Base-by-base conservation (phyloP, 345 rosid species). In the Brassica incana region DNA sequence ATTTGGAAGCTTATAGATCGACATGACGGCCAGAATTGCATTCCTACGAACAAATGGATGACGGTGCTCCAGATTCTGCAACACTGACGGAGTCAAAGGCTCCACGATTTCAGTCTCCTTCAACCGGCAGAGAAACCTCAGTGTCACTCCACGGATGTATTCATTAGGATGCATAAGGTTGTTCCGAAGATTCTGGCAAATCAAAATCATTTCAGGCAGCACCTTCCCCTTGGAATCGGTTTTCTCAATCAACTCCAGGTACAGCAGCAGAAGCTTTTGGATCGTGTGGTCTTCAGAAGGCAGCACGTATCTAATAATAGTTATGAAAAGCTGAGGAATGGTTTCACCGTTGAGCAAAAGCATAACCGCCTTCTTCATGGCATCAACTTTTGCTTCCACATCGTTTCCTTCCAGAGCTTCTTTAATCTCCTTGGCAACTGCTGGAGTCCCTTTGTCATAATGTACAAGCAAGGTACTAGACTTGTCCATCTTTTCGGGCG, bases 101-200 rank as follows among this genome's bases (percentile, higher is more conserved):
- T 90, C 94, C 43, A 90, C 83, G 23, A 90, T 85, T 72, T 90
- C 94, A 38, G 88, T 83, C 84, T 90, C 94, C 32, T 84, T 88
- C 82, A 90, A 48, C 63, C 92, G 92, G 80, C 94, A 90, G 64
- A 90, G 87, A 84, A 88, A 90, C 86, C 94, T 85, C 82, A 90
- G 75, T 0, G 94, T 90, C 75, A 90, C 94, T 54, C 97, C 97
- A 61, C 97, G 92, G 58, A 92, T 89, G 80, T 91, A 92, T 83
- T 92, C 97, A 80, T 92, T 92, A 1, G 97, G 90, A 72, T 91
- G 97, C 84, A 87, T 90, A 79, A 93, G 97, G 83, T 93, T 89
- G 87, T 93, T 93, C 80, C 94, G 84, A 56, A 93, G 81, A 77
- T 91, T 93, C 78, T 93, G 97, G 85, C 97, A 93, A 72, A 92